Percentiles rank a stretch among this genome's conserved stretches.
phyloP scores from a whole-genome alignment of 2,329 filamentous ascomycete species.

The Gyromitra esculenta region DNA sequence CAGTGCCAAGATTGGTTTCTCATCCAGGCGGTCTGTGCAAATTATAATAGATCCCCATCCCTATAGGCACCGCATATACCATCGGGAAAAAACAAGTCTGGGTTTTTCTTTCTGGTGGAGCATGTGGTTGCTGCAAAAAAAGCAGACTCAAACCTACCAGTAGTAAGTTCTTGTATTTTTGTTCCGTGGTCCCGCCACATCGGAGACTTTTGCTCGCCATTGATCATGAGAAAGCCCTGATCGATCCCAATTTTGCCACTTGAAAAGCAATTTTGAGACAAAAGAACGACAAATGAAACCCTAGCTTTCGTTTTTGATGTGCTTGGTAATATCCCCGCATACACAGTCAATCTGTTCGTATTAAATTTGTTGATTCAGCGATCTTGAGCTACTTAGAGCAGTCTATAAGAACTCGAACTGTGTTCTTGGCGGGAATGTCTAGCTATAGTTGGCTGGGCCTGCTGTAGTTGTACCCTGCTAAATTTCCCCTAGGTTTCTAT shows the following conservation, averaged over 20 bases:
- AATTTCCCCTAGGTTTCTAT: too few relatives aligned
- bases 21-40: neutral
- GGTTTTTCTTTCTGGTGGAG: neutral
- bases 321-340: neutral
- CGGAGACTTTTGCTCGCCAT: too few relatives aligned
- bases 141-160: neutral
- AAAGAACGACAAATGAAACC: neutral
- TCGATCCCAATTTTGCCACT: neutral
- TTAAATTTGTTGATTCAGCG: neutral
- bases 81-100: neutral
- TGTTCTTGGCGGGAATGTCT: neutral
- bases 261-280: neutral
- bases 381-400: neutral
- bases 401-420: neutral
- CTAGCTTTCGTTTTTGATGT: neutral
- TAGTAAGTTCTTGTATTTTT: neutral
- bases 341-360: neutral
- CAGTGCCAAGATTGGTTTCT: neutral
- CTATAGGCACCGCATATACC: too few relatives aligned
- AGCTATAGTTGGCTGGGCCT: neutral
- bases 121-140: neutral
- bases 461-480: too few relatives aligned
- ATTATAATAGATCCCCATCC: neutral
- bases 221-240: too few relatives aligned
- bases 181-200: neutral